These are phyloP conservation scores for Aspergillus sp. DNA, from an alignment of 2,329 filamentous ascomycete genomes.

Conservation along the genomic window DNA sequence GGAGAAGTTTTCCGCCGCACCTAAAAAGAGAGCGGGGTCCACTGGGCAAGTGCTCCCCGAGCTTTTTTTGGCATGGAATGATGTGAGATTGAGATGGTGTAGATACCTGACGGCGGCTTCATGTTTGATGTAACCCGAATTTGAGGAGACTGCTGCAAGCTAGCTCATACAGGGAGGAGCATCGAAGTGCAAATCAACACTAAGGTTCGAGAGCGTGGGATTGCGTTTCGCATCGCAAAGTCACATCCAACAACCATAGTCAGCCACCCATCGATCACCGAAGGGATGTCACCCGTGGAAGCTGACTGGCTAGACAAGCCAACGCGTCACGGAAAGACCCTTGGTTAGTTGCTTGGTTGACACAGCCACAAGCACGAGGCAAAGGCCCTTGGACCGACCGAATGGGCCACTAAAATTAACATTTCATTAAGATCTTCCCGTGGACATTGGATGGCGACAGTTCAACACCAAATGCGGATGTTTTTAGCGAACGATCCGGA, in stretches of 20 bases:
- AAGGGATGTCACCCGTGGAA: conserved; percentile 4
- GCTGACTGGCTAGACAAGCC: conserved; percentile 11
- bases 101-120: neutral
- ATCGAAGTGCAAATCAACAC: neutral
- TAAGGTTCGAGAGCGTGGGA: neutral
- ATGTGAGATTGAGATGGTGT: neutral
- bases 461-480: neutral
- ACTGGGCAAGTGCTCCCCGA: neutral
- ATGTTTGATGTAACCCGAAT: too few relatives aligned
- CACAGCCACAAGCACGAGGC: conserved; percentile 18
- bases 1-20: neutral
- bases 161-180: neutral
- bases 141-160: too few relatives aligned
- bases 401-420: neutral
- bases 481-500: conserved; percentile 3
- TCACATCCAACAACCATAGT: neutral
- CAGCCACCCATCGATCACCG: neutral
- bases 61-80: neutral
- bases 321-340: conserved; percentile 10
- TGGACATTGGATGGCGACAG: neutral
- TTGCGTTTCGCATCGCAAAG: neutral
- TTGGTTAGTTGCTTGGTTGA: conserved; percentile 11
- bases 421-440: conserved; percentile 1
- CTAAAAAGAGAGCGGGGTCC: neutral
- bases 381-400: neutral